Evolutionary conservation across 768 basidiomycete species (phyloP), one percentile per base, ranked within the genome.

Genomic region (Imleria badia): DNA sequence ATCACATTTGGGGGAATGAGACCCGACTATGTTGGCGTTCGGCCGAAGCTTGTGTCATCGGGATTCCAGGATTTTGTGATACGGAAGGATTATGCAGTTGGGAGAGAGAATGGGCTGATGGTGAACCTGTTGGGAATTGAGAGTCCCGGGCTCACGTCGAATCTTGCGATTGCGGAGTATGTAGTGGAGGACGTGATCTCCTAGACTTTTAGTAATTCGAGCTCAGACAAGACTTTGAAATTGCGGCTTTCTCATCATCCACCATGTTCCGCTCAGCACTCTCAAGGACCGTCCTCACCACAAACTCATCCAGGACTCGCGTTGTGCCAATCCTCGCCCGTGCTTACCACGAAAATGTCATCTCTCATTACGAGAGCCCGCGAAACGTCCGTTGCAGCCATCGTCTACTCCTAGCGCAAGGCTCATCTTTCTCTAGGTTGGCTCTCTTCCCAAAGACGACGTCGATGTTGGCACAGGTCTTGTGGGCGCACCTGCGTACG

Each of bases 311-410:
- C 30, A 76, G 75, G 51, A 60, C 75, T 31, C 66, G 73, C 26
- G 50, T 79, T 12, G 72, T 78, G 4, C 83, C 86, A n/a, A 66
- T 81, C 19, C 70, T 81, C 50, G 76, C 80, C 62, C 85, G 94
- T 64, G 79, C 77, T 6, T 98, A 98, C 69, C 95, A 98, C 69
- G 93, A 95, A 72, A 97, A 98, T 67, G 96, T 98, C 46, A 93
- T 95, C 60, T 89, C 91, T 23, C 97, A 98, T 76, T 98, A 98
- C 73, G 96, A 98, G 79, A 85, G 83, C 74, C 97, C 97, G 61
- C 85, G 90, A 79, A 99, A 99, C 76, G 96, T 98, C 65, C 49
- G 89, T 82, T 31, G 41, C 57, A 61, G 67, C 60, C 58, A 54
- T 51, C 64, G 60, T 69, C 71, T 73, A 60, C 73, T 66, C 63